Percentiles rank a stretch among this genome's conserved stretches.
Conservation (phyloP, 2,329 filamentous ascomycete genomes). For the Aspergillus pseudonomiae region DNA sequence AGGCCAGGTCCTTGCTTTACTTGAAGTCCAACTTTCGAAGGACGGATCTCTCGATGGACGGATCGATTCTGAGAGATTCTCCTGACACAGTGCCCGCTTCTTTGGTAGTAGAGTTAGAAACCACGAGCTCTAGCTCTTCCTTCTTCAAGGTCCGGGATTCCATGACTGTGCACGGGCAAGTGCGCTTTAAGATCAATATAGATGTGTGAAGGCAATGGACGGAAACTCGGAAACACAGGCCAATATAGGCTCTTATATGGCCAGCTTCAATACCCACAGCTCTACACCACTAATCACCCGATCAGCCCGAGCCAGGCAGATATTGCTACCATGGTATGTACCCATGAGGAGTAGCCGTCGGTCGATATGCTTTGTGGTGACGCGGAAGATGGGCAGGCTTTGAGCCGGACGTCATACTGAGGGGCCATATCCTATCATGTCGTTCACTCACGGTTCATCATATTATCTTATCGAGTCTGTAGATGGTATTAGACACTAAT, state of each 20-base stretch:
- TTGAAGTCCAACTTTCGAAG: conserved; percentile 17
- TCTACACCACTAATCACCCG: no score
- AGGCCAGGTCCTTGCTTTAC: not conserved
- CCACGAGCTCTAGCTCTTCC: conserved; percentile 8
- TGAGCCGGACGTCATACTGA: not conserved
- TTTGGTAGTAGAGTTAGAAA: not conserved
- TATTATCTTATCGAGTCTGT: not conserved
- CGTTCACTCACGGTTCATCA: not conserved
- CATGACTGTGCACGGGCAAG: not conserved
- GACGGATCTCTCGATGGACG: conserved; percentile 10
- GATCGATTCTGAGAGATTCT: conserved; percentile 7
- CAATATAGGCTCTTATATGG: no score
- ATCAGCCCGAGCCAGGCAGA: no score
- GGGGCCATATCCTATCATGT: not conserved
- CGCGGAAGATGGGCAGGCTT: not conserved
- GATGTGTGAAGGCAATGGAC: not conserved
- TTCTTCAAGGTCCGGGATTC: conserved; percentile 1
- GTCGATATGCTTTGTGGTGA: not conserved
- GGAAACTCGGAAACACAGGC: not conserved
- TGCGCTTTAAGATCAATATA: not conserved
- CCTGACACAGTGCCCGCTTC: not conserved
- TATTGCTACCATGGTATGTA: no score
- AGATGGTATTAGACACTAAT: not conserved
- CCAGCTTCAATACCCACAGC: no score
- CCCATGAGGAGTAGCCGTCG: not conserved